A percentile compares a stretch with the other conserved stretches of the same genome.
Evolutionary conservation across 495 filamentous ascomycete genomes (phyloP).

Genomic region (Penicillium fimorum): DNA sequence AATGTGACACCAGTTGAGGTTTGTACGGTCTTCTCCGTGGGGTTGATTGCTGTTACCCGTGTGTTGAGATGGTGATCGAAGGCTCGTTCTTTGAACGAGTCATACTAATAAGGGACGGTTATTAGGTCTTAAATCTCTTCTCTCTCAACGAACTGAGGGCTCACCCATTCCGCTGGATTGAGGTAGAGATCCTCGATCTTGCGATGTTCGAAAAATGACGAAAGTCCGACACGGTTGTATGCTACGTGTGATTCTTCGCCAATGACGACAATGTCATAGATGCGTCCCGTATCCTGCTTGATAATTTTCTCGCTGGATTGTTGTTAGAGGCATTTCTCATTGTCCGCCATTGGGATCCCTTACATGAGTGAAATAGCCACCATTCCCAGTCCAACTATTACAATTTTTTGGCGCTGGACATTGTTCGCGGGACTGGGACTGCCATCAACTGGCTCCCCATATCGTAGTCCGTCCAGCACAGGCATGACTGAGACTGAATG

Average conservation of each 20-base stretch:
- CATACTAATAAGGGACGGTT: constrained; percentile 40
- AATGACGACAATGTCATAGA: constrained; percentile 86
- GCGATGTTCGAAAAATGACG: constrained; percentile 88
- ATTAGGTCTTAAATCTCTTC: neutral
- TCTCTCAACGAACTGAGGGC: constrained; percentile 15
- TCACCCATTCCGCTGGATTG: constrained; percentile 85
- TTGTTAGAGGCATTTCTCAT: constrained; percentile 1
- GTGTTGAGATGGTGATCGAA: constrained; percentile 86
- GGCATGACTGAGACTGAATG: constrained; percentile 28
- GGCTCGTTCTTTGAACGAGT: constrained; percentile 57
- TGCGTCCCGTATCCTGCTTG: constrained; percentile 76
- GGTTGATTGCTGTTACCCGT: constrained; percentile 67
- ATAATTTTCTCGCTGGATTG: constrained; percentile 77
- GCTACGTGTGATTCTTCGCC: constrained; percentile 91
- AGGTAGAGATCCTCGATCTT: constrained; percentile 88
- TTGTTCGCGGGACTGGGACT: constrained; percentile 14
- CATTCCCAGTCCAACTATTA: constrained; percentile 93
- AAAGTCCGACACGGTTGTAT: constrained; percentile 95
- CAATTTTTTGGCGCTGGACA: constrained; percentile 61
- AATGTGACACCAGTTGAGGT: constrained; percentile 71
- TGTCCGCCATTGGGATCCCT: constrained; percentile 23
- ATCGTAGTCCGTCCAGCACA: constrained; percentile 33
- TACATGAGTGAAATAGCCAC: constrained; percentile 94
- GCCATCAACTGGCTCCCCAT: constrained; percentile 31
- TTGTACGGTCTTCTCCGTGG: constrained; percentile 60